Base-by-base conservation (phyloP, 495 filamentous ascomycete genomes). In the Annulohypoxylon nitens region DNA sequence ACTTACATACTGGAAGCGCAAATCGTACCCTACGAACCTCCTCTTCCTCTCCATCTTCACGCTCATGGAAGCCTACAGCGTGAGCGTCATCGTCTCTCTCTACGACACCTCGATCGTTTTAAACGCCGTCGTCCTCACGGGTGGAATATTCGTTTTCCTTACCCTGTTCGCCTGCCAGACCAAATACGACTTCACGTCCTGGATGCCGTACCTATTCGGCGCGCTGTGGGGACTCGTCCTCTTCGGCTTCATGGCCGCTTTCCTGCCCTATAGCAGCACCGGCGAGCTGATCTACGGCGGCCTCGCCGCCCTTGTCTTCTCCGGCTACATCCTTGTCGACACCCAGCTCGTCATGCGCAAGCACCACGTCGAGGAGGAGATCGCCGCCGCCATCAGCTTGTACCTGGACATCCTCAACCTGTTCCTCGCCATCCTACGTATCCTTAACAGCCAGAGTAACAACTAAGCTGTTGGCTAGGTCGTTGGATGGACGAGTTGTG, bases 281-380 rank as follows among this genome's bases (percentile, higher is more conserved):
- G 82, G 89, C 33, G 94, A 99, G 79, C 88, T 98, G 16, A 86
- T 92, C 64, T 98, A 97, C 77, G 91, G 93, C 45, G 92, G 90
- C 2, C 78, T 94, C 11, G 86, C 89, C 0, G 95, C 96, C 3
- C 81, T 99, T 26, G 87, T 99, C 69, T 99, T 99, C 86, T 92
- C 89, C 37, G 95, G 86, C 0, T 99, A 98, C 80, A 95, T 98
- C 69, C 86, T 99, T 4, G 93, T 98, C 18, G 96, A 99, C 79
- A 99, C 96, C 2, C 95, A 98, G 87, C 83, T 99, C 57, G 89
- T 99, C 33, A 90, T 99, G 88, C 89, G 94, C 69, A 93, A 96
- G 79, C 95, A 97, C 76, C 97, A 99, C 78, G 94, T 97, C 60
- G 96, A 99, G 83, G 96, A 99, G 87, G 96, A 99, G 87, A 98